Percentiles rank a stretch among this genome's conserved stretches.
phyloP scores from a whole-genome alignment of 2,329 filamentous ascomycete genomes.

The Westerdykella sp. region DNA sequence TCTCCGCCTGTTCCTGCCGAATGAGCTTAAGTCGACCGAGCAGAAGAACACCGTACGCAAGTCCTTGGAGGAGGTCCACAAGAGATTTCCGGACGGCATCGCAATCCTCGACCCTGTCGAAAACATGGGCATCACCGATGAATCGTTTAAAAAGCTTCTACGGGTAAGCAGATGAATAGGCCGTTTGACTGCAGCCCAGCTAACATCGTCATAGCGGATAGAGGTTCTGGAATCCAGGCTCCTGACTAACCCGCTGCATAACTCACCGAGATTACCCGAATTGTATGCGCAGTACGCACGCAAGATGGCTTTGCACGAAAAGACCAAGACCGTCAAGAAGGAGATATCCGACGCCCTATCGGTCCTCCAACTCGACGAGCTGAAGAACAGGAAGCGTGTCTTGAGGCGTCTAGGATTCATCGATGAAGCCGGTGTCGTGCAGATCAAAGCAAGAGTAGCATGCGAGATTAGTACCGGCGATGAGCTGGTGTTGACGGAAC shows the following conservation, averaged over 20 bases:
- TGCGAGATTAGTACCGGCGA: constrained; percentile 98
- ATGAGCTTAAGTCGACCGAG: constrained; percentile 63
- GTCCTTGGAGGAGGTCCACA: constrained; percentile 68
- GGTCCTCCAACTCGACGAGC: constrained; percentile 87
- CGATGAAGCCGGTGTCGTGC: constrained; percentile 89
- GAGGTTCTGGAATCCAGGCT: constrained; percentile 91
- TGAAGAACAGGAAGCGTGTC: constrained; percentile 93
- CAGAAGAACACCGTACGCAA: constrained; percentile 64
- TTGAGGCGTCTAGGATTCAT: constrained; percentile 91
- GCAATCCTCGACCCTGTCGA: constrained; percentile 87
- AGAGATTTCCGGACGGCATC: constrained; percentile 86
- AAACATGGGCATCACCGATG: constrained; percentile 91
- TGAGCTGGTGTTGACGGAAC: constrained; percentile 84
- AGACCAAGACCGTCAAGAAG: constrained; percentile 86
- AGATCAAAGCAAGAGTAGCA: constrained; percentile 93
- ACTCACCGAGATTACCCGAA: constrained; percentile 74
- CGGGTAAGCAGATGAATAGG: constrained; percentile 40
- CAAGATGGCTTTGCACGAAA: constrained; percentile 68
- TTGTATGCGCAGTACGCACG: constrained; percentile 81
- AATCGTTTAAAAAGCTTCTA: constrained; percentile 86
- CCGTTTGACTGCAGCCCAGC: not conserved
- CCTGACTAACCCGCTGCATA: constrained; percentile 82
- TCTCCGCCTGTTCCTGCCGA: constrained; percentile 74
- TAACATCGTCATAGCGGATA: constrained; percentile 62
- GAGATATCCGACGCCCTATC: constrained; percentile 77